phyloP scores from a whole-genome alignment of 176 grass and related monocot species.

The Microstegium vimineum region DNA sequence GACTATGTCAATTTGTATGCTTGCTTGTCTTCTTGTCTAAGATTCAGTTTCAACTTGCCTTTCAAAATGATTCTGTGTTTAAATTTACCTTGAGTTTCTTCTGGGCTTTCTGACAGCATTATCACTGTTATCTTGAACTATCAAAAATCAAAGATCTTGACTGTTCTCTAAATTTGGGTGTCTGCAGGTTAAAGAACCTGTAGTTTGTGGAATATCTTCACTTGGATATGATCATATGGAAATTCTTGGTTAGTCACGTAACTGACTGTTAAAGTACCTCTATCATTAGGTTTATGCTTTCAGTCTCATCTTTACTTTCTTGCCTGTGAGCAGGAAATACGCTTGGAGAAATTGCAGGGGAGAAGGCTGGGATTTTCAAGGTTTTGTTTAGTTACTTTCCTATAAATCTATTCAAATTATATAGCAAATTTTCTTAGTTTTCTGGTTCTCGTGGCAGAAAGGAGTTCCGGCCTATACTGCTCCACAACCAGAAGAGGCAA shows the following conservation, averaged over 20 bases:
- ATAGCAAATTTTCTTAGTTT: neutral
- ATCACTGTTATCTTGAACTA: neutral
- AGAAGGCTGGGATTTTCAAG: conserved; percentile 91
- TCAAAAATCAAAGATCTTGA: conserved; percentile 9
- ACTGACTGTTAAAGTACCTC: neutral
- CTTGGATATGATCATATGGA: conserved; percentile 93
- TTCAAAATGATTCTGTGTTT: neutral
- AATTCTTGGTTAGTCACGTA: conserved; percentile 76
- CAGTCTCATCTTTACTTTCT: conserved; percentile 9
- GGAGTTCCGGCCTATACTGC: conserved; percentile 66
- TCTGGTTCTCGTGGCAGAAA: conserved; percentile 47
- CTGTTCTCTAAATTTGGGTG: conserved; percentile 27
- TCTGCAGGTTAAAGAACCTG: conserved; percentile 72
- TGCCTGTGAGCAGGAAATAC: conserved; percentile 59
- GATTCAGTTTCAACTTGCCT: conserved; percentile 1
- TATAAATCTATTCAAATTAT: neutral
- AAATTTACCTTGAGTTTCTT: neutral
- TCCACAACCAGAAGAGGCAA: conserved; percentile 83
- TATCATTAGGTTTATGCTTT: conserved; percentile 15
- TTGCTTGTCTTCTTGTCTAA: neutral
- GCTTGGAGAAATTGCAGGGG: conserved; percentile 66
- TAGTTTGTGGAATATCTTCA: conserved; percentile 86
- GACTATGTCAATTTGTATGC: neutral
- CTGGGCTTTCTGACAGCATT: neutral
- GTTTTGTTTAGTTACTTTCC: conserved; percentile 25